Percentiles rank a stretch among this genome's conserved stretches.
Conservation (phyloP, 148 eudicot genomes). For the Chenopodium album region DNA sequence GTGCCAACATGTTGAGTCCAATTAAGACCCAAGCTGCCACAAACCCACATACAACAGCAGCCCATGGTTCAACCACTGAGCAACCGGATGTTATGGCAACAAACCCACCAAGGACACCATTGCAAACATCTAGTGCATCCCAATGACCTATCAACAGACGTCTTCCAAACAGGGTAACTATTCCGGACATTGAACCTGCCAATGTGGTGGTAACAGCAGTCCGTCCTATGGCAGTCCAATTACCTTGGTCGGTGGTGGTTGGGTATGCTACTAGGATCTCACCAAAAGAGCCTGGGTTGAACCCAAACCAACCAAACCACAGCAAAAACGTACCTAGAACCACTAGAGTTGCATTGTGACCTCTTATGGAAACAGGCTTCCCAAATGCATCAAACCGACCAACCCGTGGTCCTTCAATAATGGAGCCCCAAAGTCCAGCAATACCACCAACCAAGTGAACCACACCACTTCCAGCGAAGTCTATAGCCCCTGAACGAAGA, state of each 20-base stretch:
- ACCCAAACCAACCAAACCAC: slow-evolving; percentile 38
- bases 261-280: slow-evolving; percentile 30
- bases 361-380: slow-evolving; percentile 24
- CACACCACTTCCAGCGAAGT: slow-evolving; percentile 78
- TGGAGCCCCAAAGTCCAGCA: slow-evolving; percentile 70
- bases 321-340: slow-evolving; percentile 30
- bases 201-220: slow-evolving; percentile 71
- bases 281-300: slow-evolving; percentile 30
- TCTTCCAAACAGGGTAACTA: slow-evolving; percentile 56
- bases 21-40: slow-evolving; percentile 54
- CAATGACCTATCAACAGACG: slow-evolving; percentile 66
- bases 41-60: slow-evolving; percentile 28
- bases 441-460: slow-evolving; percentile 75
- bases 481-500: slow-evolving; percentile 71
- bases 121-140: slow-evolving; percentile 71
- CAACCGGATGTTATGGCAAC: slow-evolving; percentile 48
- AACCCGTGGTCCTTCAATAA: slow-evolving; percentile 68
- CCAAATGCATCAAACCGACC: slow-evolving; percentile 71
- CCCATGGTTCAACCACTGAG: slow-evolving; percentile 34
- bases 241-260: slow-evolving; percentile 21
- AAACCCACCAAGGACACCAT: slow-evolving; percentile 72
- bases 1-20: slow-evolving; percentile 53
- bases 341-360: slow-evolving; percentile 34
- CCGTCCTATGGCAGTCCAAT: slow-evolving; percentile 68
- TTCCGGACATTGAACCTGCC: slow-evolving; percentile 60